Base-by-base conservation (phyloP, 257 asterid species). In the Linderniella brevidens region DNA sequence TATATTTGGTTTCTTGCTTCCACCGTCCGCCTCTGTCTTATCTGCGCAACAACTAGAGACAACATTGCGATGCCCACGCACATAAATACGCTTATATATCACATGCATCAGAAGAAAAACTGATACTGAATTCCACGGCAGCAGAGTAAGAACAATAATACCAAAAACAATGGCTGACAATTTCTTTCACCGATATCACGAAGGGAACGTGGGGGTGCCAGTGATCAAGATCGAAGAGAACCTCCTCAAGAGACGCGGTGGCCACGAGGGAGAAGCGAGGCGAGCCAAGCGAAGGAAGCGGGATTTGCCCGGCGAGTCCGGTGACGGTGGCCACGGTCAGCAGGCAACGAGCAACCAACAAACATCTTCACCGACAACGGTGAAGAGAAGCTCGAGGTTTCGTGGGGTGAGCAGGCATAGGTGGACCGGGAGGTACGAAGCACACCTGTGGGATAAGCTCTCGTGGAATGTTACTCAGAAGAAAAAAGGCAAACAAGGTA, bases 341-440 rank as follows among this genome's bases (percentile, higher is more conserved):
- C 60, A 44, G 29, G 35, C 55, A 10, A 18, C 37, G 12, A 50
- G 5, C 42, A 35, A 13, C 43, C 39, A 12, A 13, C 15, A 19
- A 56, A 56, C 56, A 17, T 48, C 64, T 11, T 59, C 58, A 13
- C 63, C 77, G 7, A 67, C 76, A 2, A 69, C 93, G 0, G 76
- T 77, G 58, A 80, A 77, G 42, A 65, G 87, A 57, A 80, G 93
- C 53, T 80, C 93, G 4, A 75, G 75, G 49, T 80, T 68, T 53
- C 79, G 93, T 4, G 93, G 93, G 0, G 82, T 63, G 4, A 68
- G 86, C 67, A 69, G 55, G 65, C 76, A 73, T 52, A 62, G 67
- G 56, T 68, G 75, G 80, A 68, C 80, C 12, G 76, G 79, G 5
- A 58, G 76, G 50, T 72, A 68, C 19, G 79, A 72, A 65, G 79